Conservation (phyloP, 164 flowering plant genomes). For the Piper longum region DNA sequence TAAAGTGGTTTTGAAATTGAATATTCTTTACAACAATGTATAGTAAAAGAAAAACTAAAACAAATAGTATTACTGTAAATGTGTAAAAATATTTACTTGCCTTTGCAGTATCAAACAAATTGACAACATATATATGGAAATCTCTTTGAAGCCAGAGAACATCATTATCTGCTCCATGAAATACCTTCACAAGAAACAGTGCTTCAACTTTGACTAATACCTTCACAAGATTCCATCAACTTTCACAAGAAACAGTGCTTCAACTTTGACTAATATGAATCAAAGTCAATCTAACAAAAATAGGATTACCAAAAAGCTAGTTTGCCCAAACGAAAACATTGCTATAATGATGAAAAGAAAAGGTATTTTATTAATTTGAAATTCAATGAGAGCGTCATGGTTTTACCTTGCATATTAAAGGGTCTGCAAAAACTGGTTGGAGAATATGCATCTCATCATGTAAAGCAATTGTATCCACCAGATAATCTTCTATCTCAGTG, state of each 20-base stretch:
- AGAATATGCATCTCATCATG: slow-evolving; percentile 73
- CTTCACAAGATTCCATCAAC: too few species aligned
- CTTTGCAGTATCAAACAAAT: slow-evolving; percentile 93
- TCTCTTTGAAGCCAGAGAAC: slow-evolving; percentile 93
- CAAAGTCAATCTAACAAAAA: not conserved
- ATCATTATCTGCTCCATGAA: slow-evolving; percentile 97
- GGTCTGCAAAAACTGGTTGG: slow-evolving; percentile 58
- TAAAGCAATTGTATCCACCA: slow-evolving; percentile 71
- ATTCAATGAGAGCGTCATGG: not conserved
- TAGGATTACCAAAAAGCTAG: not conserved
- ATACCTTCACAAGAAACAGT: slow-evolving; percentile 39
- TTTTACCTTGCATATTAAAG: slow-evolving; percentile 68
- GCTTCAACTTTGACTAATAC: not conserved
- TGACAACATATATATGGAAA: slow-evolving; percentile 88
- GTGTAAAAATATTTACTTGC: slow-evolving; percentile 17
- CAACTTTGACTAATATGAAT: not conserved
- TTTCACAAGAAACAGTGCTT: too few species aligned
- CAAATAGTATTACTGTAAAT: not conserved
- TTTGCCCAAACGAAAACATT: not conserved
- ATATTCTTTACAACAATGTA: too few species aligned
- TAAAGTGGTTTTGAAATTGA: too few species aligned
- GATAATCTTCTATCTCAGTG: slow-evolving; percentile 58
- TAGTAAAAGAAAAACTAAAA: not conserved
- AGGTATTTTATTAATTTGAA: too few species aligned
- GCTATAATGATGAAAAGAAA: not conserved